Percentiles rank a stretch among this genome's conserved stretches.
Conservation (phyloP, 768 basidiomycete genomes). For the Kwoniella sp. region DNA sequence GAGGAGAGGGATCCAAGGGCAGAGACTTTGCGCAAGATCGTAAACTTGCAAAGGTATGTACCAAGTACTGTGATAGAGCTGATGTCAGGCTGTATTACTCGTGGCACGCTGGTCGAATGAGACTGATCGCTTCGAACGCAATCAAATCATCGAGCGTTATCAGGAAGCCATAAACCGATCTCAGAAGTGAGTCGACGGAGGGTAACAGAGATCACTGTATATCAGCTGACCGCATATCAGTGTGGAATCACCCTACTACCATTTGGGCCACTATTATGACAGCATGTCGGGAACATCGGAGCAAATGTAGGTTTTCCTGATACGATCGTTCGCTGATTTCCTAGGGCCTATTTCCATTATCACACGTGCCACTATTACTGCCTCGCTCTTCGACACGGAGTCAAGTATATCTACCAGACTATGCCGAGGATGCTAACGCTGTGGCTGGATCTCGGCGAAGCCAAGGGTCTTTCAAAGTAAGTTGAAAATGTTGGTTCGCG, state of each 20-base stretch:
- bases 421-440: conserved; percentile 90
- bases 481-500: neutral
- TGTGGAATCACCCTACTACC: conserved; percentile 76
- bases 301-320: conserved; percentile 18
- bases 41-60: conserved; percentile 66
- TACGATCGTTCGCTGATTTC: neutral
- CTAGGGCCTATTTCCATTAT: conserved; percentile 34
- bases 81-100: conserved; percentile 66
- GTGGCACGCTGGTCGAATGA: conserved; percentile 92
- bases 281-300: conserved; percentile 22
- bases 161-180: conserved; percentile 54
- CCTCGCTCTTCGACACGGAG: conserved; percentile 74
- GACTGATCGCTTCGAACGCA: conserved; percentile 73
- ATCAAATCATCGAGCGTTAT: conserved; percentile 64
- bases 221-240: conserved; percentile 23
- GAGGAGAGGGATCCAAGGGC: neutral
- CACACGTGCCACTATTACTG: conserved; percentile 67
- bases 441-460: conserved; percentile 89
- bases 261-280: conserved; percentile 87
- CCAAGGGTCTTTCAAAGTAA: conserved; percentile 40
- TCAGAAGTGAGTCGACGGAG: conserved; percentile 52
- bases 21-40: conserved; percentile 32
- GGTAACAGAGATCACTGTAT: neutral
- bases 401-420: conserved; percentile 95
- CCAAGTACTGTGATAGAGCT: conserved; percentile 3